Evolutionary conservation across 2,329 filamentous ascomycete species (phyloP).

Genomic region (Samsoniella hepiali): DNA sequence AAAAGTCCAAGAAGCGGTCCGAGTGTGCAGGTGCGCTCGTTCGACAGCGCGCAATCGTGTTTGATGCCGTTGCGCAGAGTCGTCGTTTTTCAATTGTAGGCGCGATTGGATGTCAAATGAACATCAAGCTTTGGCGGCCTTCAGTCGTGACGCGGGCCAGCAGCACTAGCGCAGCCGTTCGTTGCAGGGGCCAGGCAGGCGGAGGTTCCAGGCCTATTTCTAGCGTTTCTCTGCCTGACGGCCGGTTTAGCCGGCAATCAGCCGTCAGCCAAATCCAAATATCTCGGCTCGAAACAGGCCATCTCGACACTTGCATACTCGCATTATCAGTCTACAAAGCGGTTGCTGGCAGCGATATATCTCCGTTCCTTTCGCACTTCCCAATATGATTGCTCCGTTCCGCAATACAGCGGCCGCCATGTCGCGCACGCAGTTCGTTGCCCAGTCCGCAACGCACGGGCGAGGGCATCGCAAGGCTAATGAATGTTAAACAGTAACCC

Average conservation of each 20-base stretch:
- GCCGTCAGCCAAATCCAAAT: slow-evolving; percentile 6
- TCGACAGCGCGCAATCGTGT: background rate
- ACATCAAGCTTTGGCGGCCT: slow-evolving; percentile 14
- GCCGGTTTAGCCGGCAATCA: slow-evolving; percentile 18
- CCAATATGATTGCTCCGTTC: background rate
- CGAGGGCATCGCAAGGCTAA: background rate
- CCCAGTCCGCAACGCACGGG: background rate
- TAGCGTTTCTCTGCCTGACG: background rate
- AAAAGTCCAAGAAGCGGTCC: background rate
- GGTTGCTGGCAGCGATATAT: background rate
- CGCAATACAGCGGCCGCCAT: slow-evolving; percentile 10
- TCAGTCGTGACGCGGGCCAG: slow-evolving; percentile 16
- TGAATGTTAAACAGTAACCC: slow-evolving; percentile 35
- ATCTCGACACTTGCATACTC: background rate
- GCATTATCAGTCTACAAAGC: background rate
- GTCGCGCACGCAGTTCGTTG: slow-evolving; percentile 16
- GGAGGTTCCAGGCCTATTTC: background rate
- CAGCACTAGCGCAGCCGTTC: background rate
- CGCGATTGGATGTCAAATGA: slow-evolving; percentile 6
- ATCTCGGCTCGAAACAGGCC: background rate
- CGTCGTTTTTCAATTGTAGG: slow-evolving; percentile 7
- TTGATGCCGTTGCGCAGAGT: slow-evolving; percentile 4
- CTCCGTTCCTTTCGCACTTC: background rate
- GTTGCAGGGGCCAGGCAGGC: background rate
- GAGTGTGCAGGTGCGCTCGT: background rate